Conservation (phyloP, 768 basidiomycete species). For the Grammothele lineata region DNA sequence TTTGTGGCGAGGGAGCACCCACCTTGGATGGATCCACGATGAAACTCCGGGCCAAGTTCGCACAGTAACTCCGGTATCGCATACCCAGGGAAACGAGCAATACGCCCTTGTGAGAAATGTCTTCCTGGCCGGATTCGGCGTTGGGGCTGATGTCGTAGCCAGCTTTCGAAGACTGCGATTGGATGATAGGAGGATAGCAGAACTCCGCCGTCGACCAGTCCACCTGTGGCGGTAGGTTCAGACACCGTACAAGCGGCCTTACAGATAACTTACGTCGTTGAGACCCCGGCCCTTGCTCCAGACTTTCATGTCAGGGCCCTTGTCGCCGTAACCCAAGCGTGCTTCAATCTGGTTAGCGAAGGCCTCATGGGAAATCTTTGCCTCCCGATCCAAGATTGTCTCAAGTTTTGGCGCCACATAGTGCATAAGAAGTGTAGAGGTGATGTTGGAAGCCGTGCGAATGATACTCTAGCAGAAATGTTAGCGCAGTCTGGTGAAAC, state of each 20-base stretch:
- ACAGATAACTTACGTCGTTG: slow-evolving; percentile 65
- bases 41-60: slow-evolving; percentile 90
- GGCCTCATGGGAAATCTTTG: slow-evolving; percentile 85
- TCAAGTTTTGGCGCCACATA: slow-evolving; percentile 88
- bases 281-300: slow-evolving; percentile 79
- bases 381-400: slow-evolving; percentile 86
- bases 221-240: too few species aligned
- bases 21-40: slow-evolving; percentile 93
- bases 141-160: slow-evolving; percentile 89
- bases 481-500: slow-evolving; percentile 8
- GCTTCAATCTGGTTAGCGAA: slow-evolving; percentile 84
- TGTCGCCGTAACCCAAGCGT: slow-evolving; percentile 83
- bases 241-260: slow-evolving; percentile 4
- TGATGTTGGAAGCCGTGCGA: slow-evolving; percentile 70
- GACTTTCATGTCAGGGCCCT: slow-evolving; percentile 88
- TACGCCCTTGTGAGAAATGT: slow-evolving; percentile 84
- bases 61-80: slow-evolving; percentile 90
- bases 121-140: slow-evolving; percentile 80
- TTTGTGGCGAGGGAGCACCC: too few species aligned
- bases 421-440: slow-evolving; percentile 79
- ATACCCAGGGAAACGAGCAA: slow-evolving; percentile 85
- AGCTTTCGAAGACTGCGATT: slow-evolving; percentile 77
- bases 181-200: slow-evolving; percentile 93
- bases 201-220: slow-evolving; percentile 92
- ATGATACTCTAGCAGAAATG: slow-evolving; percentile 59